Evolutionary conservation across 192 early-diverging fungal genomes (phyloP).

Genomic region (Cetraspora pellucida): DNA sequence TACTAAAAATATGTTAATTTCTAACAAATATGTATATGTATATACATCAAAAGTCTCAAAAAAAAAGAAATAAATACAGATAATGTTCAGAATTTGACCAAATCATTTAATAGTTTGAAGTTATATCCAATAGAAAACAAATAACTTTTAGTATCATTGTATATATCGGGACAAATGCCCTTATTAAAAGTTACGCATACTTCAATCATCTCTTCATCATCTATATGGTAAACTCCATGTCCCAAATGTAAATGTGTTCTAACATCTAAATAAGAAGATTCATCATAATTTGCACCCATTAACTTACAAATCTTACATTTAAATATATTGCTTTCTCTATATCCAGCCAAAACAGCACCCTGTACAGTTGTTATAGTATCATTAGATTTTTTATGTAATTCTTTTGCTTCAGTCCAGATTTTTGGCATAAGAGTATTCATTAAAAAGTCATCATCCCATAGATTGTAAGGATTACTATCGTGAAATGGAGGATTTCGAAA

Average conservation of each 20-base stretch:
- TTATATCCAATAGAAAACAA: conserved; percentile 1
- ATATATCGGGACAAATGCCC: not conserved
- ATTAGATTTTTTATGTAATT: not conserved
- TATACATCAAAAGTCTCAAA: too few relatives aligned
- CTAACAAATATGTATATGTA: too few relatives aligned
- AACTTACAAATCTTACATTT: not conserved
- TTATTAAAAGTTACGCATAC: not conserved
- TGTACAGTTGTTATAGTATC: not conserved
- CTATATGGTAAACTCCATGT: not conserved
- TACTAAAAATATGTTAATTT: too few relatives aligned
- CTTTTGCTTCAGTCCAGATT: not conserved
- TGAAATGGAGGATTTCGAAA: conserved; percentile 15
- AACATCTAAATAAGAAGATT: not conserved
- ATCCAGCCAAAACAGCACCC: not conserved
- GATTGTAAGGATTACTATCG: not conserved
- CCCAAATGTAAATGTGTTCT: not conserved
- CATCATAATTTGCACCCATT: not conserved
- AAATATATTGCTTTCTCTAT: not conserved
- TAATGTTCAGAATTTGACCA: not conserved
- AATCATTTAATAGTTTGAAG: not conserved
- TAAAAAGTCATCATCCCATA: conserved; percentile 22
- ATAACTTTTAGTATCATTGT: not conserved
- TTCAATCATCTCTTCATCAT: conserved; percentile 9
- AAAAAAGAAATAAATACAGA: too few relatives aligned
- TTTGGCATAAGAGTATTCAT: not conserved